Percentiles rank a stretch among this genome's conserved stretches.
phyloP scores from a whole-genome alignment of 345 rosid species.

The Sisymbrium irio region DNA sequence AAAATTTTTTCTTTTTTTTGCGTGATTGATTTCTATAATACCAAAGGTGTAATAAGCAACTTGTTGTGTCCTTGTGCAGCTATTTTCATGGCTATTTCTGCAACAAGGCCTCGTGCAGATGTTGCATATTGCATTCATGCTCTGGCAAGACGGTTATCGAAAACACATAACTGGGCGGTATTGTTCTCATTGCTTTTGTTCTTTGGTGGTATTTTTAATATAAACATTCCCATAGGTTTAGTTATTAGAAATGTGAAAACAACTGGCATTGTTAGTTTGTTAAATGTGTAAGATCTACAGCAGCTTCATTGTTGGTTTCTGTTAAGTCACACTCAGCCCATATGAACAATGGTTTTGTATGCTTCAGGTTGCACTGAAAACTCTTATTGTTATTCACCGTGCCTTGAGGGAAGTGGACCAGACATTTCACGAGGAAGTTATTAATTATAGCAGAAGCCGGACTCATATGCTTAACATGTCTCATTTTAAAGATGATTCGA shows the following conservation, averaged over 20 bases:
- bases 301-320: neutral
- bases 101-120: constrained; percentile 98
- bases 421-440: constrained; percentile 91
- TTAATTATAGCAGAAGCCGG: constrained; percentile 89
- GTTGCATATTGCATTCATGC: constrained; percentile 97
- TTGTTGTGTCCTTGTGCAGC: constrained; percentile 52
- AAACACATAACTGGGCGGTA: constrained; percentile 99
- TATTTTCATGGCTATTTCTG: constrained; percentile 84
- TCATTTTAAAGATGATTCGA: constrained; percentile 96
- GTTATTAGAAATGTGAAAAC: neutral
- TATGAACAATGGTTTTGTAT: too few relatives aligned
- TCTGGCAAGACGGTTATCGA: constrained; percentile 78
- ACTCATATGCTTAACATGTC: constrained; percentile 95
- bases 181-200: neutral
- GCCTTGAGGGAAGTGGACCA: constrained; percentile 98
- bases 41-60: neutral
- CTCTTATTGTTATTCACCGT: constrained; percentile 88
- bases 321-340: neutral
- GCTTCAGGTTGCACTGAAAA: constrained; percentile 99
- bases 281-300: neutral
- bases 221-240: neutral
- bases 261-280: neutral
- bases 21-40: neutral
- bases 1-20: neutral
- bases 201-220: neutral